Percentiles rank a stretch among this genome's conserved stretches.
Evolutionary conservation across 2,329 filamentous ascomycete genomes (phyloP).

Genomic region (Talaromyces rugulosus): DNA sequence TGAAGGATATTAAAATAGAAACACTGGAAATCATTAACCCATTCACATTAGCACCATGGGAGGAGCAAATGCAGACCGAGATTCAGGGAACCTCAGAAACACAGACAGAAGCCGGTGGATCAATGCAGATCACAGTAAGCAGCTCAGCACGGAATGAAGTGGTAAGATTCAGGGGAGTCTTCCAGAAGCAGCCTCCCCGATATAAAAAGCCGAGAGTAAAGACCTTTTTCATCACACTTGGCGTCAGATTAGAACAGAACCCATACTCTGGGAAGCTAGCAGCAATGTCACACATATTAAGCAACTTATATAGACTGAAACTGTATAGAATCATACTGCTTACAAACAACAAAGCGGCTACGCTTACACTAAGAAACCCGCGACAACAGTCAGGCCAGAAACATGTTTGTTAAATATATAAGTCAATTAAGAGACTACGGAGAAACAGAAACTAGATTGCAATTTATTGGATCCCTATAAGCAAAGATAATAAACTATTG

Average conservation of each 20-base stretch:
- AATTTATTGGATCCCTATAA: constrained; percentile 17
- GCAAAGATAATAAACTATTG: constrained; percentile 15
- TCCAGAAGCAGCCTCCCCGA: constrained; percentile 25
- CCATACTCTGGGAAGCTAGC: constrained; percentile 21
- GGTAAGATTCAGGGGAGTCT: constrained; percentile 20
- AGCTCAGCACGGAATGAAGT: constrained; percentile 17
- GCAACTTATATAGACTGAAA: constrained; percentile 17
- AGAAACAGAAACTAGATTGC: constrained; percentile 18
- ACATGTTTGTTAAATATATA: constrained; percentile 19
- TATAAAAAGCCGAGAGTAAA: constrained; percentile 17
- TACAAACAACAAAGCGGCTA: constrained; percentile 20
- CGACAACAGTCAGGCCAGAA: constrained; percentile 20
- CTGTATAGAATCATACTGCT: constrained; percentile 18
- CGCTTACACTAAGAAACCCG: constrained; percentile 19
- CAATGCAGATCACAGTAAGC: constrained; percentile 15
- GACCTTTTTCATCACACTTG: constrained; percentile 16
- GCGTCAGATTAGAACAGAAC: constrained; percentile 20
- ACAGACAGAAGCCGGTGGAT: too few relatives aligned
- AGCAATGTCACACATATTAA: constrained; percentile 19
- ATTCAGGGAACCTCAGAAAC: too few relatives aligned
- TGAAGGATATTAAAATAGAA: constrained; percentile 15
- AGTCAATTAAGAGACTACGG: constrained; percentile 18
- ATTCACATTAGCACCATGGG: constrained; percentile 1
- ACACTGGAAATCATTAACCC: constrained; percentile 5
- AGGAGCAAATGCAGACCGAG: too few relatives aligned